Evolutionary conservation across 2,329 filamentous ascomycete species (phyloP), one percentile per base, ranked within the genome.

Genomic region (Fusarium austroafricanum): DNA sequence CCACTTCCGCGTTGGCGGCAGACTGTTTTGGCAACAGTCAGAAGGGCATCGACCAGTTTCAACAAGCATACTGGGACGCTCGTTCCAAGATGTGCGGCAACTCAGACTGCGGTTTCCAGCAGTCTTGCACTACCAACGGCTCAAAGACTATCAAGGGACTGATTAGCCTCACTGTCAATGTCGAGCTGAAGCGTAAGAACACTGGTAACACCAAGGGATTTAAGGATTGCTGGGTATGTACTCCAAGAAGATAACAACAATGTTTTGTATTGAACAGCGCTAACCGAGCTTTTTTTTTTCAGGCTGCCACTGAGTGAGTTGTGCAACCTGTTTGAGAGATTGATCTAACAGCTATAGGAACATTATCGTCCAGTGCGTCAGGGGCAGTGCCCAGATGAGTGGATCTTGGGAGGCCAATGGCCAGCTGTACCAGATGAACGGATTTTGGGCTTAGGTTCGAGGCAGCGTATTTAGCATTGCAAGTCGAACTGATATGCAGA

Each of bases 251-350:
- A 15, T 2, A 2, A 20, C 2, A 21, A 11, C 17, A 2, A 5
- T 3, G 9, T 6, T 31, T 31, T 5, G 3, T 3, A n/a, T 3
- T n/a, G 18, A 29, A n/a, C 3, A 4, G 5, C 12, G 18, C 31
- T 55, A 7, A 55, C n/a, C 2, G 4, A 2, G 1, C 7, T 12
- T 0, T 10, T 14, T 1, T 6, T 12, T 0, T 10, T 14, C 1
- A 55, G 33, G 50, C 28, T 33, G 55, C 39, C 12, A 58, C 55
- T 3, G 50, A 58, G 55, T 58, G 45, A 7, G 55, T 45, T 9
- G 5, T 1, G 2, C 0, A 9, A 2, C 6, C 6, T 1, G 0
- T 11, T 18, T 10, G 5, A 0, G 2, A 7, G 2, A 7, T 0
- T 15, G 29, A 6, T 55, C 49, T 57, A 38, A 57, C 23, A 1